These are phyloP conservation scores for Ogataea paradorogensis DNA, from an alignment of 805 yeast species.

Conservation along the genomic window DNA sequence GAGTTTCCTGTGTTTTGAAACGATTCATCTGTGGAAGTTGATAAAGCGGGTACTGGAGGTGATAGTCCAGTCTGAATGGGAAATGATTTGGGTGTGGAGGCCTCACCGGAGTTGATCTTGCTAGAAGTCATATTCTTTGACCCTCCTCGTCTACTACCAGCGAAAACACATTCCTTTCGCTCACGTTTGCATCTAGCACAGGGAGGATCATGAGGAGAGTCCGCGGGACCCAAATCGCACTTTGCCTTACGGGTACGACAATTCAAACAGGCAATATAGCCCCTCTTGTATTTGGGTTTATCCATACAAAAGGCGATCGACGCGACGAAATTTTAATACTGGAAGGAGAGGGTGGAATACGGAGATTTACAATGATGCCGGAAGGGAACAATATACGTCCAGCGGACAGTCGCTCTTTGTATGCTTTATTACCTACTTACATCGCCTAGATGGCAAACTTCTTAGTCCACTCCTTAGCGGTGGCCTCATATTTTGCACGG, in stretches of 20 bases:
- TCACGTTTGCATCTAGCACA: constrained; percentile 85
- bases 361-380: too few species aligned
- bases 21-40: neutral
- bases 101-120: constrained; percentile 2
- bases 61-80: neutral
- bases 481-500: constrained; percentile 89
- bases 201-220: constrained; percentile 72
- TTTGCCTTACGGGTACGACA: constrained; percentile 82
- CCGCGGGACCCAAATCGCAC: constrained; percentile 80
- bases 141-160: constrained; percentile 45
- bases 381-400: neutral
- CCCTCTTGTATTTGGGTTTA: constrained; percentile 48
- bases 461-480: constrained; percentile 98
- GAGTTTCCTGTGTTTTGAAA: constrained; percentile 29
- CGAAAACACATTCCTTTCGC: constrained; percentile 68
- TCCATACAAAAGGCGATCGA: constrained; percentile 12
- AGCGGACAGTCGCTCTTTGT: constrained; percentile 5
- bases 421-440: constrained; percentile 13
- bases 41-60: neutral
- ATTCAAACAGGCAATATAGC: constrained; percentile 79
- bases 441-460: constrained; percentile 80
- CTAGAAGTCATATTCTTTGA: constrained; percentile 8
- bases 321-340: constrained; percentile 5
- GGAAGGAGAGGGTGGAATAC: neutral
- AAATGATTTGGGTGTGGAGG: too few species aligned